Evolutionary conservation across 148 eudicot species (phyloP).

Genomic region (Fagopyrum homotropicum): DNA sequence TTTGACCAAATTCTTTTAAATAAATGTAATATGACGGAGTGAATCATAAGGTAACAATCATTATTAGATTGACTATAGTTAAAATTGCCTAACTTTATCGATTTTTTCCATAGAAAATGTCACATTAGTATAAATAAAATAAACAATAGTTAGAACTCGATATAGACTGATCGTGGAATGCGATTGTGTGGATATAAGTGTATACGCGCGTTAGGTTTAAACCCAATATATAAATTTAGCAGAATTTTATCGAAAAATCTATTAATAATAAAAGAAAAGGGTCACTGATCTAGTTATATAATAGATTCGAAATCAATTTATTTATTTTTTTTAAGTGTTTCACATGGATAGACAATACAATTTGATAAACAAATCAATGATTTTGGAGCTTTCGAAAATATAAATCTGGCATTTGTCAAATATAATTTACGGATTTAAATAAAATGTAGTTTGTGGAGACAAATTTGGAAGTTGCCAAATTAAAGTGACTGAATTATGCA

Average conservation of each 20-base stretch:
- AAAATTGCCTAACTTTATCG: neutral
- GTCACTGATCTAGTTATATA: too few species aligned
- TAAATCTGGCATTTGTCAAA: constrained; percentile 1
- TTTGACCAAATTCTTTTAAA: too few species aligned
- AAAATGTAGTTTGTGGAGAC: constrained; percentile 4
- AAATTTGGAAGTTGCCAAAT: constrained; percentile 6
- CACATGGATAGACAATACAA: neutral
- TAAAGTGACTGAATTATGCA: neutral
- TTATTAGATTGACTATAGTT: neutral
- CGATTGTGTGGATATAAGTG: too few species aligned
- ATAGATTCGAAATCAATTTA: too few species aligned
- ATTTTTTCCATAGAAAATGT: neutral
- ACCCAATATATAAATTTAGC: too few species aligned
- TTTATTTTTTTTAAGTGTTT: too few species aligned
- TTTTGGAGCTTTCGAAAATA: neutral
- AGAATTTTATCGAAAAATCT: too few species aligned
- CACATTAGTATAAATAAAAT: neutral
- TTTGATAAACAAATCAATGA: neutral
- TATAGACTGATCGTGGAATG: too few species aligned
- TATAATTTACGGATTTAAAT: neutral
- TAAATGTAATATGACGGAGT: too few species aligned
- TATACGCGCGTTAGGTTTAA: too few species aligned
- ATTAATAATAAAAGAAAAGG: too few species aligned
- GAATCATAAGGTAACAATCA: neutral
- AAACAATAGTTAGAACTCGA: neutral